These are phyloP conservation scores for Kodamaea arcana DNA, from an alignment of 1,139 yeast genomes.

Conservation along the genomic window DNA sequence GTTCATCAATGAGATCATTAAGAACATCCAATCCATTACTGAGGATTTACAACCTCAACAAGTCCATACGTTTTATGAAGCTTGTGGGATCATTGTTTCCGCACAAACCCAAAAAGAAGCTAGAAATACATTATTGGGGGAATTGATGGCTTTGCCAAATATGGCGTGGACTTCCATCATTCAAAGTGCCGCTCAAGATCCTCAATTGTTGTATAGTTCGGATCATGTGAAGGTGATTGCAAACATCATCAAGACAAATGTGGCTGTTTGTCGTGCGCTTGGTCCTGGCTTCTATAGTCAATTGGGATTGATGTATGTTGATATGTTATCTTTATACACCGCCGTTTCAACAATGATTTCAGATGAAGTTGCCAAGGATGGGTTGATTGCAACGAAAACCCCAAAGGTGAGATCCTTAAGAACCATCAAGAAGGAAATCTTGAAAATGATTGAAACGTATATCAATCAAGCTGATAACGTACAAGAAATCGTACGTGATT, in stretches of 20 bases:
- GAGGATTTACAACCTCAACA: constrained; percentile 95
- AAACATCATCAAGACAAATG: constrained; percentile 90
- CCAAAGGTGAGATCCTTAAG: constrained; percentile 94
- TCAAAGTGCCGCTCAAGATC: constrained; percentile 82
- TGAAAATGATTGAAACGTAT: constrained; percentile 86
- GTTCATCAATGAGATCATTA: constrained; percentile 84
- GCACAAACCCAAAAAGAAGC: constrained; percentile 66
- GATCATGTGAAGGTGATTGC: constrained; percentile 92
- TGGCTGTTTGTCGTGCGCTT: constrained; percentile 85
- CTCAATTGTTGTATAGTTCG: constrained; percentile 74
- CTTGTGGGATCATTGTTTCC: constrained; percentile 90
- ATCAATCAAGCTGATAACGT: constrained; percentile 82
- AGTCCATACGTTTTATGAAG: constrained; percentile 95
- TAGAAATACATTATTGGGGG: constrained; percentile 69
- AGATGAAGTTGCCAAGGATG: constrained; percentile 71
- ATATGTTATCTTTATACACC: constrained; percentile 83
- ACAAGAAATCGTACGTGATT: constrained; percentile 78
- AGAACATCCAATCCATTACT: constrained; percentile 78
- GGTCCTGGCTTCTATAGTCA: constrained; percentile 93
- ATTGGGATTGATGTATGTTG: constrained; percentile 79
- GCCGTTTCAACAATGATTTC: constrained; percentile 92
- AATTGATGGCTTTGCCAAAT: constrained; percentile 87
- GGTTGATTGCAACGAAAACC: constrained; percentile 86
- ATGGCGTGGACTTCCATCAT: constrained; percentile 92
- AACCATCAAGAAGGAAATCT: constrained; percentile 91